Evolutionary conservation across 2,329 filamentous ascomycete genomes (phyloP).

Genomic region (Malbranchea cinnamomea): DNA sequence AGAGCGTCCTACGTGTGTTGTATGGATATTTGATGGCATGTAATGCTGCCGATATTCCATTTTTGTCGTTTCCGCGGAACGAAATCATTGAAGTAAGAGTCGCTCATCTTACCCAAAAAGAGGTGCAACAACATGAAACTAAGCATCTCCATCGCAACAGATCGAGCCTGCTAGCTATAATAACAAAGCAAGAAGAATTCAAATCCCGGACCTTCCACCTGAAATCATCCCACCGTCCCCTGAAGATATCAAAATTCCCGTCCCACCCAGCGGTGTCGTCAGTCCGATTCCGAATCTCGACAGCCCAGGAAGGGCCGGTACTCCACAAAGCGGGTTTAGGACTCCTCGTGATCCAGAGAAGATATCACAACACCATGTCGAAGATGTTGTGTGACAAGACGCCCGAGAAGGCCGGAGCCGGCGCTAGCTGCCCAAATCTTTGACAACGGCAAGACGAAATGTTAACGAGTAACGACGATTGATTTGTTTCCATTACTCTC

Average conservation of each 20-base stretch:
- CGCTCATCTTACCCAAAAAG: conserved; percentile 2
- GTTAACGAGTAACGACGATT: conserved; percentile 1
- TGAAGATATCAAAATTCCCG: conserved; percentile 66
- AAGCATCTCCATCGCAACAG: conserved; percentile 20
- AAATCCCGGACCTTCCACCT: conserved; percentile 54
- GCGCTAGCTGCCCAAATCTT: too few species aligned
- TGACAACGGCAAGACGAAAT: too few species aligned
- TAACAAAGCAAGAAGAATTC: conserved; percentile 83
- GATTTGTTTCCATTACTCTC: too few species aligned
- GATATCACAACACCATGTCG: conserved; percentile 30
- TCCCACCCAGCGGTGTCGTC: conserved; percentile 42
- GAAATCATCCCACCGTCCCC: conserved; percentile 62
- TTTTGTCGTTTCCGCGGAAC: conserved; percentile 82
- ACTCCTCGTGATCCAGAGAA: conserved; percentile 30
- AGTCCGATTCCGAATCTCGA: conserved; percentile 29
- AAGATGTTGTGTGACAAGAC: conserved; percentile 25
- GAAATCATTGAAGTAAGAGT: conserved; percentile 82
- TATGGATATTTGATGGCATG: conserved; percentile 99
- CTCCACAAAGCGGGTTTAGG: conserved; percentile 28
- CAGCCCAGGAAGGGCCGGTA: conserved; percentile 27
- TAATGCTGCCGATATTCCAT: conserved; percentile 85
- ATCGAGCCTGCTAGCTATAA: conserved; percentile 97
- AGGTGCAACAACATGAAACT: not conserved
- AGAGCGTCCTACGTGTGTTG: conserved; percentile 89
- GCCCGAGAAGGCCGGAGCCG: not conserved